Evolutionary conservation across 306 rosid genomes (phyloP).

Genomic region (Dalbergia oliveri): DNA sequence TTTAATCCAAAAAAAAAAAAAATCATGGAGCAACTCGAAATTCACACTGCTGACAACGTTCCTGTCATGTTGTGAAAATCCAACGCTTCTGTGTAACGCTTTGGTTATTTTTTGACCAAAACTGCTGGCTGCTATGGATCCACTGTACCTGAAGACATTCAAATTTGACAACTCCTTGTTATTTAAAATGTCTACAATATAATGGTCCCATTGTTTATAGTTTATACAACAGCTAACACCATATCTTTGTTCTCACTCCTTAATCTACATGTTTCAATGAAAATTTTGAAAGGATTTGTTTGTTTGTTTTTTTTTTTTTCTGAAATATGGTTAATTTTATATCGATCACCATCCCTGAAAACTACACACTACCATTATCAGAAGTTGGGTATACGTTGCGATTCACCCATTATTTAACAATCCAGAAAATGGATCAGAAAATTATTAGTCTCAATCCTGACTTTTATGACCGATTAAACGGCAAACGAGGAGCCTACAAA

Average conservation of each 20-base stretch:
- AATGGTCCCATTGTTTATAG: conserved; percentile 28
- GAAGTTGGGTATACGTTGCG: too few species aligned
- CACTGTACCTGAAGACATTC: conserved; percentile 42
- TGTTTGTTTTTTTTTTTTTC: background rate
- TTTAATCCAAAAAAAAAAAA: too few species aligned
- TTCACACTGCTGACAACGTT: conserved; percentile 9
- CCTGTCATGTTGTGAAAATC: conserved; percentile 30
- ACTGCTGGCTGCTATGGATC: conserved; percentile 21
- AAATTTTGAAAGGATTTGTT: background rate
- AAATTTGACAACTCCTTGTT: conserved; percentile 40
- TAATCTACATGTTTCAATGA: background rate
- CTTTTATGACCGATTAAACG: too few species aligned
- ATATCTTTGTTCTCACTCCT: background rate
- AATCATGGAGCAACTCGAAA: background rate
- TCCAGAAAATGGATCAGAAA: too few species aligned
- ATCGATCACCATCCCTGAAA: background rate
- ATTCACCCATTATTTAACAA: too few species aligned
- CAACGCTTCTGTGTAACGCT: conserved; percentile 38
- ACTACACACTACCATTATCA: too few species aligned
- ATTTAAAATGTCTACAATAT: conserved; percentile 11
- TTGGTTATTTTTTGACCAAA: conserved; percentile 37
- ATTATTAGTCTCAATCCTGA: too few species aligned
- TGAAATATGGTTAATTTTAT: background rate
- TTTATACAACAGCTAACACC: background rate
- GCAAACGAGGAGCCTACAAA: too few species aligned